Percentiles rank a stretch among this genome's conserved stretches.
Conservation (phyloP, 2,329 filamentous ascomycete species). For the Camillea tinctor region DNA sequence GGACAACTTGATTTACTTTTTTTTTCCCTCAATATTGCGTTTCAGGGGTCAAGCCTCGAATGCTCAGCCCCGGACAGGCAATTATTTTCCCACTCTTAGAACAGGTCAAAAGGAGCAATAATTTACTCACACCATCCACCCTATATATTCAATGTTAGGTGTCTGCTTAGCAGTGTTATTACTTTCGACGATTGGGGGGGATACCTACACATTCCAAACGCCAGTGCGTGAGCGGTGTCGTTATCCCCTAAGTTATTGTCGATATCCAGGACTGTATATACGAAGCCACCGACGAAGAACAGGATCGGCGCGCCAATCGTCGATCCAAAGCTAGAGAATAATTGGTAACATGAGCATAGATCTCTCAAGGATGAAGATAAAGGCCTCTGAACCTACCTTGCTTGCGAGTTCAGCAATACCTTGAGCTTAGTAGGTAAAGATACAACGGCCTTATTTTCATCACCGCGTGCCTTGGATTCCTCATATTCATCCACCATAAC, state of each 20-base stretch:
- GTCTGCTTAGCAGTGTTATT: neutral
- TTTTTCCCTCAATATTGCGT: no score
- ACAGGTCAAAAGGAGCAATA: no score
- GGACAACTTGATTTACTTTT: no score
- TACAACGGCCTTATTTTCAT: constrained; percentile 15
- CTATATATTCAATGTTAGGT: constrained; percentile 11
- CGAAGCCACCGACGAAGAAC: constrained; percentile 32
- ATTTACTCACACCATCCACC: constrained; percentile 38
- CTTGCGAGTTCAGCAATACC: constrained; percentile 29
- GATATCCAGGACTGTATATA: constrained; percentile 31
- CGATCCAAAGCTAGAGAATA: constrained; percentile 31
- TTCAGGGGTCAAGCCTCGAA: no score
- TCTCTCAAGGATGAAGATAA: no score
- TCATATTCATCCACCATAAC: constrained; percentile 31
- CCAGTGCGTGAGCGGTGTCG: constrained; percentile 32
- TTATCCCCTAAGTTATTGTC: constrained; percentile 29
- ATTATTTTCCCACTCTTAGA: no score
- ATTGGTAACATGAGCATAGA: neutral
- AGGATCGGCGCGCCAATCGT: constrained; percentile 30
- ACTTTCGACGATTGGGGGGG: neutral
- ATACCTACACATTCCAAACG: constrained; percentile 35
- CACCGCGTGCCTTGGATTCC: constrained; percentile 1
- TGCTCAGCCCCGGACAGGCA: no score
- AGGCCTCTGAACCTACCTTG: constrained; percentile 20
- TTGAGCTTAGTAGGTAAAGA: constrained; percentile 28